Conservation (phyloP, 805 yeast species). For the Metschnikowia dekortorum region DNA sequence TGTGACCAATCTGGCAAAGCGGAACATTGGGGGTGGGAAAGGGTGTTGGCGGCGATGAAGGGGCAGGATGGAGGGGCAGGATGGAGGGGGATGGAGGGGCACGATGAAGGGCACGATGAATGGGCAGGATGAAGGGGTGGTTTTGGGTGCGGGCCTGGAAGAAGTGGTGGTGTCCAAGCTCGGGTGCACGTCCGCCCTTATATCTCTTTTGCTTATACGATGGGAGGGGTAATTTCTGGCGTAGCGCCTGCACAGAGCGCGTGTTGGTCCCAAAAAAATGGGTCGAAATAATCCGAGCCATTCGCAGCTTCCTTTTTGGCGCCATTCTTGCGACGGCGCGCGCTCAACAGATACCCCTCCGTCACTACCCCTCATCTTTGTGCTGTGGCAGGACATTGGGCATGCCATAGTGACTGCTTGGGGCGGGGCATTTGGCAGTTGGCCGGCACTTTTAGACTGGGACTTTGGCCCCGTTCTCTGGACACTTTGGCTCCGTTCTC, state of each 20-base stretch:
- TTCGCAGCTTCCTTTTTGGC: not conserved
- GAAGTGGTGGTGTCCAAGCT: not conserved
- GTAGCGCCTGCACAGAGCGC: constrained; percentile 8
- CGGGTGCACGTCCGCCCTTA: not conserved
- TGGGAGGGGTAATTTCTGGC: constrained; percentile 14
- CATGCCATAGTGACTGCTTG: no score
- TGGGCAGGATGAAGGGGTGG: not conserved
- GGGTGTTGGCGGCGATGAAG: not conserved
- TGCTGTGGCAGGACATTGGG: not conserved
- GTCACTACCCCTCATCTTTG: not conserved
- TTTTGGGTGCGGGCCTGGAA: not conserved
- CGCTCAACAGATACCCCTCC: constrained; percentile 12
- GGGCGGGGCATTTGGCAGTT: no score
- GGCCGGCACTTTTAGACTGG: no score
- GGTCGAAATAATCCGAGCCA: constrained; percentile 11
- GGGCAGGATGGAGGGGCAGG: not conserved
- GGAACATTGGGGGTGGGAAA: constrained; percentile 9
- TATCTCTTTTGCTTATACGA: constrained; percentile 9
- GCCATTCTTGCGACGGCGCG: constrained; percentile 8
- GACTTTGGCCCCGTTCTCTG: no score
- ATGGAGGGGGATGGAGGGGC: not conserved
- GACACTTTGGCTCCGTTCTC: no score
- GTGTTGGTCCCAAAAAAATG: constrained; percentile 5
- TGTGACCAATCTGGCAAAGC: constrained; percentile 15
- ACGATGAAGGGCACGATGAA: not conserved